A percentile compares a stretch with the other conserved stretches of the same genome.
Evolutionary conservation across 1,284 basidiomycete species (phyloP).

Genomic region (Sanguinoderma infundibulare): DNA sequence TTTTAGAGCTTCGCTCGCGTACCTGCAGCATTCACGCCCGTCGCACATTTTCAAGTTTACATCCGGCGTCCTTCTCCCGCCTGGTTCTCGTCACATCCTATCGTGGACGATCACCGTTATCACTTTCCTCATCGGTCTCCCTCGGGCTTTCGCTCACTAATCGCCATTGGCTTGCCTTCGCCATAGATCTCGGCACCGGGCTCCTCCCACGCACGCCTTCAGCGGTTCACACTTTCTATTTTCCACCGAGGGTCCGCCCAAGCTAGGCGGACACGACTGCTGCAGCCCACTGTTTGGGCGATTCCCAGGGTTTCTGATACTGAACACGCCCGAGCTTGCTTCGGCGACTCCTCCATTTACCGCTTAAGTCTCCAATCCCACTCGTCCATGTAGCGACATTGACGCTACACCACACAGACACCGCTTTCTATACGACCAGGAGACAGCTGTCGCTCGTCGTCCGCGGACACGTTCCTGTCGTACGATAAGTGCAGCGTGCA

Average conservation of each 20-base stretch:
- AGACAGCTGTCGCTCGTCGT: neutral
- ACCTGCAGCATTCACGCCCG: slow-evolving; percentile 14
- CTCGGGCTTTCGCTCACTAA: slow-evolving; percentile 13
- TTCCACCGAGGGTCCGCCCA: slow-evolving; percentile 1
- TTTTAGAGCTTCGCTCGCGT: slow-evolving; percentile 21
- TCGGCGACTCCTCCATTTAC: slow-evolving; percentile 10
- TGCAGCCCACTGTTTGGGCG: neutral
- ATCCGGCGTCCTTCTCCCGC: slow-evolving; percentile 18
- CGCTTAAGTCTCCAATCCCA: slow-evolving; percentile 2
- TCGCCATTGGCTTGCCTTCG: slow-evolving; percentile 18
- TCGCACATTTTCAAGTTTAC: slow-evolving; percentile 11
- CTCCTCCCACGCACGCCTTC: slow-evolving; percentile 10
- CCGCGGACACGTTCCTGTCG: slow-evolving; percentile 1
- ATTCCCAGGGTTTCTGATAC: slow-evolving; percentile 14
- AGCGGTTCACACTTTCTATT: slow-evolving; percentile 3
- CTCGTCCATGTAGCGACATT: neutral
- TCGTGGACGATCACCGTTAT: slow-evolving; percentile 25
- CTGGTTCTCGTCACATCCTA: slow-evolving; percentile 15
- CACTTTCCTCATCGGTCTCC: slow-evolving; percentile 12
- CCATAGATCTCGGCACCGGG: slow-evolving; percentile 25
- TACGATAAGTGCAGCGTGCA: slow-evolving; percentile 9
- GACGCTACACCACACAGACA: neutral
- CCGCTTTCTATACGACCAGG: neutral
- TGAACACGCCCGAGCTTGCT: slow-evolving; percentile 2
- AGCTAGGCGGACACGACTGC: neutral